Conservation (phyloP, 768 basidiomycete genomes). For the Psilocybe azurescens region DNA sequence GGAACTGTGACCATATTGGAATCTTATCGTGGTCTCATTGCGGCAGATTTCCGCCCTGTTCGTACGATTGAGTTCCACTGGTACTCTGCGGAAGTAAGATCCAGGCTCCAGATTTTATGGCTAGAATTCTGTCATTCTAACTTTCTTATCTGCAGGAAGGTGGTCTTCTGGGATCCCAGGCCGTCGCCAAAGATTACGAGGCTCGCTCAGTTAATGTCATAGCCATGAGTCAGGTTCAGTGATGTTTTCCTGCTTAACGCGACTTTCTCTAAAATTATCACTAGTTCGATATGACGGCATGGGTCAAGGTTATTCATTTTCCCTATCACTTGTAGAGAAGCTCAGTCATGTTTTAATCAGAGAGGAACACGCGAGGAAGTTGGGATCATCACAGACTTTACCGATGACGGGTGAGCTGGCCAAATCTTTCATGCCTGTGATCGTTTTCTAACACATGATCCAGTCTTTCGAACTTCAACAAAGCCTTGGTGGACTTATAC, state of each 20-base stretch:
- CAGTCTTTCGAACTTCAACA: slow-evolving; percentile 85
- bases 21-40: slow-evolving; percentile 73
- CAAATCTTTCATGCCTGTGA: slow-evolving; percentile 10
- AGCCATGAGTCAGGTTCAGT: slow-evolving; percentile 80
- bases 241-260: slow-evolving; percentile 11
- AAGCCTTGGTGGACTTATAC: slow-evolving; percentile 75
- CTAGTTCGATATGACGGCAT: slow-evolving; percentile 92
- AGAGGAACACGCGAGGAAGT: slow-evolving; percentile 77
- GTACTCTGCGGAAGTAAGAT: slow-evolving; percentile 77
- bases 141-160: slow-evolving; percentile 58
- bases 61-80: slow-evolving; percentile 81
- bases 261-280: slow-evolving; percentile 14
- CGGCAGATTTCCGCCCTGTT: slow-evolving; percentile 69
- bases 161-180: slow-evolving; percentile 89
- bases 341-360: slow-evolving; percentile 35
- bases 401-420: slow-evolving; percentile 58
- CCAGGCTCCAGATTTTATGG: slow-evolving; percentile 8
- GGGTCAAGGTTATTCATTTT: slow-evolving; percentile 73
- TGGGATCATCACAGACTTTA: slow-evolving; percentile 85
- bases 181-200: slow-evolving; percentile 81
- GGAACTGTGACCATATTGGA: slow-evolving; percentile 84
- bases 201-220: slow-evolving; percentile 65
- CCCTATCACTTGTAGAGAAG: slow-evolving; percentile 12
- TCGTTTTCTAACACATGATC: slow-evolving; percentile 15
- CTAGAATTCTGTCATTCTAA: slow-evolving; percentile 10